Evolutionary conservation across 1,284 basidiomycete species (phyloP).

Genomic region (Sporisorium graminicola): DNA sequence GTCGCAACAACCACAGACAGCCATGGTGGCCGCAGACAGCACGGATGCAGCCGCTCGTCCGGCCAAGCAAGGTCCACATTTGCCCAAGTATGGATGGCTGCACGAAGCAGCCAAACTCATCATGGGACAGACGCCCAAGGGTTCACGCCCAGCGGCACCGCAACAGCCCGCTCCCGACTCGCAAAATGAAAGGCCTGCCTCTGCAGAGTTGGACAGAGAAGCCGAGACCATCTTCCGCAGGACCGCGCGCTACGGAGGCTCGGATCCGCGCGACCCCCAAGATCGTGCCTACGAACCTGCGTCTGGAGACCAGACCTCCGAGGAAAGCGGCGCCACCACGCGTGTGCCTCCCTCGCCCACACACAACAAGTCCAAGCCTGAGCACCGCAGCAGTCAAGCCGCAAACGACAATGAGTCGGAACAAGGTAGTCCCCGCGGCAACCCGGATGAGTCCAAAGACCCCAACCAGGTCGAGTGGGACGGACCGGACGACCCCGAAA

Average conservation of each 20-base stretch:
- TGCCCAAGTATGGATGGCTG: constrained; percentile 38
- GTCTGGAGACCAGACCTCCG: neutral
- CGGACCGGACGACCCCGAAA: constrained; percentile 51
- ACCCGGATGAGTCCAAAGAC: constrained; percentile 35
- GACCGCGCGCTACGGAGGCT: constrained; percentile 38
- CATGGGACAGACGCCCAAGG: constrained; percentile 35
- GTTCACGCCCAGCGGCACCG: constrained; percentile 6
- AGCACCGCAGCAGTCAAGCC: neutral
- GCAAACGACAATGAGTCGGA: constrained; percentile 19
- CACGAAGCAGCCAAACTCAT: constrained; percentile 28
- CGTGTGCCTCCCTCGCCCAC: constrained; percentile 37
- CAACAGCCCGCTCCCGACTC: constrained; percentile 4
- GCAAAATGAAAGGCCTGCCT: constrained; percentile 2
- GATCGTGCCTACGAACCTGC: constrained; percentile 25
- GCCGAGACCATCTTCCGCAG: constrained; percentile 29
- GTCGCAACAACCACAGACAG: constrained; percentile 17
- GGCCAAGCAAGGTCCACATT: constrained; percentile 10
- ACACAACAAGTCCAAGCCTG: constrained; percentile 21
- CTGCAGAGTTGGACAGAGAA: constrained; percentile 24
- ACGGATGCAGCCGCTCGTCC: neutral
- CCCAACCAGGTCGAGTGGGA: constrained; percentile 45
- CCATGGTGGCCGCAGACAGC: constrained; percentile 1
- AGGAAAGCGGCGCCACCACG: constrained; percentile 19
- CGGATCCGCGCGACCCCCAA: constrained; percentile 33
- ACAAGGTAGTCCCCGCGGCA: constrained; percentile 30